A percentile compares a stretch with the other conserved stretches of the same genome.
These are phyloP conservation scores for Phytophthora litchii DNA, from an alignment of 352 stramenopile genomes.

Conservation along the genomic window DNA sequence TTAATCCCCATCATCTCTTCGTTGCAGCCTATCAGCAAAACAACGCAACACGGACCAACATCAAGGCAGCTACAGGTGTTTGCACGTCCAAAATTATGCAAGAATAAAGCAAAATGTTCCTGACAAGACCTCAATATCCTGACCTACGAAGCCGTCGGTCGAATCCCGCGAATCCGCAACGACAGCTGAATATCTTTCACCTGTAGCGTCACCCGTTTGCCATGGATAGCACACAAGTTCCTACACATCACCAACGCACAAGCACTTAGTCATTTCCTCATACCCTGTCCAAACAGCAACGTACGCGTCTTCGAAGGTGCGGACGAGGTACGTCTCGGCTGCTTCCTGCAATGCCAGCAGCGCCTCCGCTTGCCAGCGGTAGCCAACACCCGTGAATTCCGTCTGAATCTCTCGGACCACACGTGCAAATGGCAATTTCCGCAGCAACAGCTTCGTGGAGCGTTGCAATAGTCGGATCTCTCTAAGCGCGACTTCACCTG, in stretches of 20 bases:
- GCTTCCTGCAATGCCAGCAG: constrained; percentile 94
- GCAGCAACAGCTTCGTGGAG: constrained; percentile 95
- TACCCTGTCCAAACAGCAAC: constrained; percentile 19
- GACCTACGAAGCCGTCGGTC: constrained; percentile 37
- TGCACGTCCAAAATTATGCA: constrained; percentile 11
- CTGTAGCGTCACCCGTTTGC: constrained; percentile 96
- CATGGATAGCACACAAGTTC: constrained; percentile 96
- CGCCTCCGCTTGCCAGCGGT: constrained; percentile 92
- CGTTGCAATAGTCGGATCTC: constrained; percentile 97
- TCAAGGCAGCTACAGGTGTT: constrained; percentile 3
- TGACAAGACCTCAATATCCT: constrained; percentile 1
- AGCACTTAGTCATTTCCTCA: background rate
- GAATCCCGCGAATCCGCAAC: constrained; percentile 89
- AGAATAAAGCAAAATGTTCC: constrained; percentile 20
- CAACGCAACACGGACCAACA: constrained; percentile 5
- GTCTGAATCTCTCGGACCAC: constrained; percentile 95
- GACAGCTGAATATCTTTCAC: constrained; percentile 95
- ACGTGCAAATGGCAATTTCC: constrained; percentile 96
- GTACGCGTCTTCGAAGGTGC: constrained; percentile 95
- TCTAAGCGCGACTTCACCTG: constrained; percentile 86
- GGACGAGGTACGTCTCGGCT: constrained; percentile 94
- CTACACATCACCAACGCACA: constrained; percentile 42
- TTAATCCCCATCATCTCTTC: no score
- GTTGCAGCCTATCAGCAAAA: no score
- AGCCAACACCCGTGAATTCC: constrained; percentile 77